phyloP scores from a whole-genome alignment of 2,329 filamentous ascomycete species.

The Aureobasidium subglaciale region DNA sequence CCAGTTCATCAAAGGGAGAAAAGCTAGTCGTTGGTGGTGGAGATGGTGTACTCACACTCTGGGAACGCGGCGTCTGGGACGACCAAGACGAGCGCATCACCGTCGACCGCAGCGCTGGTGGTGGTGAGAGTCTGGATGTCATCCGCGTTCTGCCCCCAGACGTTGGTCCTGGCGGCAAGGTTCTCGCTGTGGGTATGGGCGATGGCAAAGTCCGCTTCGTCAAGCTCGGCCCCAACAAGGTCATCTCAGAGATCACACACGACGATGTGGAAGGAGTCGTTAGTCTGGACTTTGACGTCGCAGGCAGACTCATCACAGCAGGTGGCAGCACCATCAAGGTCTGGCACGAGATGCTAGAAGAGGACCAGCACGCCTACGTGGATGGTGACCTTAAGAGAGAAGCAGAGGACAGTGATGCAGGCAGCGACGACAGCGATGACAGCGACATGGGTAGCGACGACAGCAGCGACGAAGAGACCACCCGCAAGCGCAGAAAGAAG shows the following conservation, averaged over 20 bases:
- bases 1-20: constrained; percentile 60
- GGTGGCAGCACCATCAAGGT: constrained; percentile 83
- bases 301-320: constrained; percentile 80
- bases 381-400: constrained; percentile 36
- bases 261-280: constrained; percentile 84
- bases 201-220: constrained; percentile 75
- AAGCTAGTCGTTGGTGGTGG: constrained; percentile 71
- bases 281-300: constrained; percentile 74
- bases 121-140: constrained; percentile 75
- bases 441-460: constrained; percentile 23
- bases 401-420: constrained; percentile 42
- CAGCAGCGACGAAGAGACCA: constrained; percentile 38
- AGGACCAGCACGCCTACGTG: constrained; percentile 40
- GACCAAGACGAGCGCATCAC: constrained; percentile 87
- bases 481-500: constrained; percentile 37
- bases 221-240: constrained; percentile 64
- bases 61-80: constrained; percentile 92
- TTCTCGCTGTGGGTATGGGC: constrained; percentile 71
- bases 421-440: constrained; percentile 37
- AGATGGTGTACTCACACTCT: constrained; percentile 78
- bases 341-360: constrained; percentile 63
- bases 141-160: constrained; percentile 64
- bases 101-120: constrained; percentile 54
- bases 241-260: constrained; percentile 62
- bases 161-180: constrained; percentile 60